phyloP scores from a whole-genome alignment of 768 basidiomycete genomes.

The Russula brevipes region DNA sequence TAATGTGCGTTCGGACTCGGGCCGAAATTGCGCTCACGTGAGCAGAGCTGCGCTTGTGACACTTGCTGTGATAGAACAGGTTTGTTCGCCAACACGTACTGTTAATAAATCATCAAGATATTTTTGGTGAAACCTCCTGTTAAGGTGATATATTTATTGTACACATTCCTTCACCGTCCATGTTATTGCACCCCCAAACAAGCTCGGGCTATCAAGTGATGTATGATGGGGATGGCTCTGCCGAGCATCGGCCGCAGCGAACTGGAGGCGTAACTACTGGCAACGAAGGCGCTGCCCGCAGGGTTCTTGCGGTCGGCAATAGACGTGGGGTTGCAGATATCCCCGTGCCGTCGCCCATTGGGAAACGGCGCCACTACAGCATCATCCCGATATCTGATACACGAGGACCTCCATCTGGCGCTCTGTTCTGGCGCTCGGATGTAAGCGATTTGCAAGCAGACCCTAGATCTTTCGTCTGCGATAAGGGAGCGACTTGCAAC shows the following conservation, averaged over 20 bases:
- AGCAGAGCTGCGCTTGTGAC: too few relatives aligned
- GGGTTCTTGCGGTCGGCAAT: neutral
- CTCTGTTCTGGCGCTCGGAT: conserved; percentile 1
- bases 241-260: neutral
- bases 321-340: neutral
- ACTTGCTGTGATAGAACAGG: too few relatives aligned
- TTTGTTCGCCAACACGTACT: too few relatives aligned
- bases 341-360: neutral
- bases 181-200: neutral
- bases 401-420: neutral
- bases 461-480: neutral
- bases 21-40: too few relatives aligned
- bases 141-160: too few relatives aligned
- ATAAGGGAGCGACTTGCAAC: neutral
- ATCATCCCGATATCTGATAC: conserved; percentile 1
- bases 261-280: neutral
- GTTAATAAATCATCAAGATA: too few relatives aligned
- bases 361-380: too few relatives aligned
- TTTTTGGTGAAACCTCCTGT: too few relatives aligned
- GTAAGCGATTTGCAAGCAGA: neutral
- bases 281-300: neutral
- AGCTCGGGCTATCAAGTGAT: neutral
- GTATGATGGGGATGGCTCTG: neutral
- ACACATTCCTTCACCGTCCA: too few relatives aligned
- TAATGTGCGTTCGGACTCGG: too few relatives aligned